A percentile compares a stretch with the other conserved stretches of the same genome.
Evolutionary conservation across 225 moss, liverwort and hornwort genomes (phyloP).

Genomic region (Ulota crispa): DNA sequence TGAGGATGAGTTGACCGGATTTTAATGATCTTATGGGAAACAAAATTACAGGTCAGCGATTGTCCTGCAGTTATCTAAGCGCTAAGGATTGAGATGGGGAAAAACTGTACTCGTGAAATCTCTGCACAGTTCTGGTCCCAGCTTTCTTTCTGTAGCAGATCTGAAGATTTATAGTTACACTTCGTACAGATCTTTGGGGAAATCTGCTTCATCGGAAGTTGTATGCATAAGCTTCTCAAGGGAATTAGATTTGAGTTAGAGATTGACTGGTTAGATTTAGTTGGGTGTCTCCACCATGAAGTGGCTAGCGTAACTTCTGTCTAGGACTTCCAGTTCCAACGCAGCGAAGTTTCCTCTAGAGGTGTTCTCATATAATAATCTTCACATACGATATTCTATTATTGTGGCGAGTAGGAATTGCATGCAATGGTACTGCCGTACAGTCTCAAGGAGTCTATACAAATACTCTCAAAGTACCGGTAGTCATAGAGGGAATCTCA

Average conservation of each 20-base stretch:
- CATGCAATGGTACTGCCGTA: background rate
- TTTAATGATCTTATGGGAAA: background rate
- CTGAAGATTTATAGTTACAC: background rate
- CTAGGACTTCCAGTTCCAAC: background rate
- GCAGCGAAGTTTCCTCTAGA: background rate
- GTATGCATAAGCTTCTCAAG: background rate
- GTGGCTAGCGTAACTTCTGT: constrained; percentile 1
- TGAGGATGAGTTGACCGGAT: constrained; percentile 7
- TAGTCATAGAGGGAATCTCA: background rate
- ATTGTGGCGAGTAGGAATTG: background rate
- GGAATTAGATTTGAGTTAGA: background rate
- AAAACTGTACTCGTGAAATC: background rate
- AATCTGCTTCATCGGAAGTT: background rate
- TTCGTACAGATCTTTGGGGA: background rate
- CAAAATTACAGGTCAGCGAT: background rate
- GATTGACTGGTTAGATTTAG: background rate
- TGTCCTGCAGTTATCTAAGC: background rate
- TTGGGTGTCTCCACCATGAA: background rate
- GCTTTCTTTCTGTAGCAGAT: background rate
- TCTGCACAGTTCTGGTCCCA: background rate
- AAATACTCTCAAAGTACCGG: background rate
- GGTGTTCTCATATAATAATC: background rate
- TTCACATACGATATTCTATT: background rate
- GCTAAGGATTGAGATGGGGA: background rate
- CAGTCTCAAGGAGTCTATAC: background rate